These are phyloP conservation scores for Chlorociboria aeruginascens DNA, from an alignment of 495 filamentous ascomycete genomes.

Conservation along the genomic window DNA sequence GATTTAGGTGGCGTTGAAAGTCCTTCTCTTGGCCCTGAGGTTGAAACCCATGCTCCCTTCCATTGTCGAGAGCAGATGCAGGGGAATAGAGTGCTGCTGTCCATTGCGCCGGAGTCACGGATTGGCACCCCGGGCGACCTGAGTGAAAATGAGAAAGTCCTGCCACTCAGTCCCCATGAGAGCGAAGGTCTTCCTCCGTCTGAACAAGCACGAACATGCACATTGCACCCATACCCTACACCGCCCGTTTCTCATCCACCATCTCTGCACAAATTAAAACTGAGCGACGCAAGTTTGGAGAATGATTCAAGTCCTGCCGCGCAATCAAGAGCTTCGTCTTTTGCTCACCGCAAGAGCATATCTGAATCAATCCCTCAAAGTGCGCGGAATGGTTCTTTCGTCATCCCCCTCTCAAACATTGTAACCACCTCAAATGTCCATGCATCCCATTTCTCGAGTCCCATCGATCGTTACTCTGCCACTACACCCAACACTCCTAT, in stretches of 20 bases:
- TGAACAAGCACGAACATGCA: conserved; percentile 21
- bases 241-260: conserved; percentile 45
- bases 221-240: conserved; percentile 39
- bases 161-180: conserved; percentile 42
- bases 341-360: conserved; percentile 24
- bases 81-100: conserved; percentile 23
- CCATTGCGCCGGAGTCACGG: conserved; percentile 23
- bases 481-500: conserved; percentile 44
- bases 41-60: conserved; percentile 4
- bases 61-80: conserved; percentile 3
- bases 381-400: conserved; percentile 27
- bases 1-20: conserved; percentile 29
- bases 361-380: conserved; percentile 22
- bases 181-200: conserved; percentile 24
- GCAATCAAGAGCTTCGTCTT: conserved; percentile 21
- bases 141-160: conserved; percentile 17
- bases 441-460: conserved; percentile 67
- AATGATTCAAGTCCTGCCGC: conserved; percentile 23
- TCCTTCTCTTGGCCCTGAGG: conserved; percentile 28
- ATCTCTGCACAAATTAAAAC: conserved; percentile 36
- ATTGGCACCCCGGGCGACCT: conserved; percentile 6
- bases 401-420: conserved; percentile 53
- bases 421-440: conserved; percentile 53
- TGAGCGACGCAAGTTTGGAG: conserved; percentile 32
- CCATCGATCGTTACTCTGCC: conserved; percentile 42